These are phyloP conservation scores for Paramecium octaurelia DNA, from an alignment of 73 alveolate genomes.

Conservation along the genomic window DNA sequence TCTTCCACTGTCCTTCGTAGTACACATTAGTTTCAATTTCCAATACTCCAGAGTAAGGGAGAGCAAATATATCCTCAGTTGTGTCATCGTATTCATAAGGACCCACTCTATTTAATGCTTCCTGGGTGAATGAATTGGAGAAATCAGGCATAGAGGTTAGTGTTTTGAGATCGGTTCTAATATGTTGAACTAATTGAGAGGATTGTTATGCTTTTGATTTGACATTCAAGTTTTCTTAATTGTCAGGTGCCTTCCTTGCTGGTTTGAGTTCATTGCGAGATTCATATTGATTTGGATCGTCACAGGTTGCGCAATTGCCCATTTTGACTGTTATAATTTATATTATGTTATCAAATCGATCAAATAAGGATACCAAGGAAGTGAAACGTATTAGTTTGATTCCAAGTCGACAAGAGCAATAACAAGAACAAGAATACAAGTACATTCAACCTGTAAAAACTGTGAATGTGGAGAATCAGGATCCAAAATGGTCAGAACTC, in stretches of 20 bases:
- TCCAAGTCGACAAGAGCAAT: not conserved
- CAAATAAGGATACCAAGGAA: slow-evolving; percentile 3
- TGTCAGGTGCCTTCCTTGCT: not conserved
- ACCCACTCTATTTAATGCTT: not conserved
- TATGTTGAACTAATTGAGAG: not conserved
- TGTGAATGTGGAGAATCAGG: slow-evolving; percentile 3
- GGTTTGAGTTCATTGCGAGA: not conserved
- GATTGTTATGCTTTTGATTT: not conserved
- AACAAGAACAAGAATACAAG: slow-evolving; percentile 15
- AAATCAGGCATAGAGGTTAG: not conserved
- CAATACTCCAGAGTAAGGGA: slow-evolving; percentile 34
- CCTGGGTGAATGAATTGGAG: not conserved
- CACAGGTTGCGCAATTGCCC: slow-evolving; percentile 41
- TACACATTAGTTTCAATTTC: slow-evolving; percentile 57
- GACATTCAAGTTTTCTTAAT: not conserved
- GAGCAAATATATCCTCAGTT: not conserved
- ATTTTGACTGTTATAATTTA: not conserved
- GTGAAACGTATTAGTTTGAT: slow-evolving; percentile 5
- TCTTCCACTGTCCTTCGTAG: slow-evolving; percentile 56
- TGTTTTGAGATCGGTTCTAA: not conserved
- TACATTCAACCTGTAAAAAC: not conserved
- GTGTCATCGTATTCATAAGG: not conserved
- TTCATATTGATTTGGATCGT: not conserved
- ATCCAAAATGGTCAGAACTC: slow-evolving; percentile 61
- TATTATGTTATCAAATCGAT: slow-evolving; percentile 17